Conservation (phyloP, 1,284 basidiomycete species). For the Lentinula novae-zelandiae region DNA sequence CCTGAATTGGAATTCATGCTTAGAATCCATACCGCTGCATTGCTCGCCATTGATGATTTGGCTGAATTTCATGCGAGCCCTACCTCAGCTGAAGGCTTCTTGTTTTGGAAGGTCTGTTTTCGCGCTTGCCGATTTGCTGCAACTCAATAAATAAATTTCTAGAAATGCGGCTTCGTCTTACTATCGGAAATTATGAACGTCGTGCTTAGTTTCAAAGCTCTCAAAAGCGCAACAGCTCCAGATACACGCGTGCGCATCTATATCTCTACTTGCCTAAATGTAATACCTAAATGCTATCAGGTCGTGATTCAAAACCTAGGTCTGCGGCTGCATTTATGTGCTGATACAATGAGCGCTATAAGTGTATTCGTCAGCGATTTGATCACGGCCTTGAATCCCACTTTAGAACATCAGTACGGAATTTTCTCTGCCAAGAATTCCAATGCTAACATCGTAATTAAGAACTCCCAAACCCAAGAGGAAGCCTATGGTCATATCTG, state of each 20-base stretch:
- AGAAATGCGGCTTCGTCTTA: conserved; percentile 65
- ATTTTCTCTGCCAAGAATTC: not conserved
- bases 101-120: conserved; percentile 68
- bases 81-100: conserved; percentile 30
- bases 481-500: conserved; percentile 34
- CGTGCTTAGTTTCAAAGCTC: conserved; percentile 36
- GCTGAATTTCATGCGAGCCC: conserved; percentile 27
- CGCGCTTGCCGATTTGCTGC: conserved; percentile 3
- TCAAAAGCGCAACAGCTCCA: conserved; percentile 25
- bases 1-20: conserved; percentile 52
- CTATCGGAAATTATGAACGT: conserved; percentile 57
- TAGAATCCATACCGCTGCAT: conserved; percentile 40
- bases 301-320: conserved; percentile 42
- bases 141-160: conserved; percentile 13
- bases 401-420: not conserved
- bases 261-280: not conserved
- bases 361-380: conserved; percentile 49
- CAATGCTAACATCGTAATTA: conserved; percentile 2
- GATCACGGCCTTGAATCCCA: conserved; percentile 31
- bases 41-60: conserved; percentile 67
- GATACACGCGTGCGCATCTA: conserved; percentile 35
- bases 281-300: conserved; percentile 28
- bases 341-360: conserved; percentile 60
- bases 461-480: conserved; percentile 26
- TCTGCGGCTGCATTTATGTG: conserved; percentile 60